Conservation (phyloP, 2,329 filamentous ascomycete species). For the Didymella keratinophila region DNA sequence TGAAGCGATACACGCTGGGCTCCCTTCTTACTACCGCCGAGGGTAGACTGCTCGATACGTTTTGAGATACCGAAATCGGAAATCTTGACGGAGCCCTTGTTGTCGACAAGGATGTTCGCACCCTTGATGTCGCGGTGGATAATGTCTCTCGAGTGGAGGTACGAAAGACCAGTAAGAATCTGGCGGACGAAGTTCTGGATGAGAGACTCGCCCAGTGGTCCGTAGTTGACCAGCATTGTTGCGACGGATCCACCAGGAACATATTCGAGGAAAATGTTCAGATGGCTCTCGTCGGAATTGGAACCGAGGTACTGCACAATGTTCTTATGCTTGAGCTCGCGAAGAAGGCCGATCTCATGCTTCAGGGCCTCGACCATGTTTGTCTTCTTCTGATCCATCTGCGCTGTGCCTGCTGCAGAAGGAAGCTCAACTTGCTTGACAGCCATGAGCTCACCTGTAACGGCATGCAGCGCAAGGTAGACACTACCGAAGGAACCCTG, state of each 20-base stretch:
- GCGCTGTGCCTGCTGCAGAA: slow-evolving; percentile 76
- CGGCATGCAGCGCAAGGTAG: slow-evolving; percentile 91
- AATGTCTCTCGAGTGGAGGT: slow-evolving; percentile 92
- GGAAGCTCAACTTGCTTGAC: slow-evolving; percentile 98
- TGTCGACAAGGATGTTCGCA: slow-evolving; percentile 97
- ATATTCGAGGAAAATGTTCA: slow-evolving; percentile 99
- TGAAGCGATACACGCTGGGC: slow-evolving; percentile 76
- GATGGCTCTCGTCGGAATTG: slow-evolving; percentile 85
- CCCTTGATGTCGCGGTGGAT: slow-evolving; percentile 99
- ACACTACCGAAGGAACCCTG: slow-evolving; percentile 97
- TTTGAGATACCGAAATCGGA: slow-evolving; percentile 99
- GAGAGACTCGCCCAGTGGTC: slow-evolving; percentile 88
- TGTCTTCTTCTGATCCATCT: slow-evolving; percentile 85
- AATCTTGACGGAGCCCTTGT: slow-evolving; percentile 98
- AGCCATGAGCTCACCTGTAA: slow-evolving; percentile 96
- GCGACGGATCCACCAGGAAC: slow-evolving; percentile 97
- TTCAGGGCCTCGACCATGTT: slow-evolving; percentile 98
- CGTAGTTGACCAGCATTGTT: slow-evolving; percentile 98
- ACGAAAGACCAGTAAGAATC: slow-evolving; percentile 90
- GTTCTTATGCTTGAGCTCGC: slow-evolving; percentile 93
- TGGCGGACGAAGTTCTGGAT: slow-evolving; percentile 97
- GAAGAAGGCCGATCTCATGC: slow-evolving; percentile 91
- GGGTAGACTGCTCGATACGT: slow-evolving; percentile 90
- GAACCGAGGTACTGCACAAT: slow-evolving; percentile 98
- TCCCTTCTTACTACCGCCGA: slow-evolving; percentile 55